Evolutionary conservation across 257 asterid species (phyloP), one percentile per base, ranked within the genome.

Genomic region (Penstemon eatonii): DNA sequence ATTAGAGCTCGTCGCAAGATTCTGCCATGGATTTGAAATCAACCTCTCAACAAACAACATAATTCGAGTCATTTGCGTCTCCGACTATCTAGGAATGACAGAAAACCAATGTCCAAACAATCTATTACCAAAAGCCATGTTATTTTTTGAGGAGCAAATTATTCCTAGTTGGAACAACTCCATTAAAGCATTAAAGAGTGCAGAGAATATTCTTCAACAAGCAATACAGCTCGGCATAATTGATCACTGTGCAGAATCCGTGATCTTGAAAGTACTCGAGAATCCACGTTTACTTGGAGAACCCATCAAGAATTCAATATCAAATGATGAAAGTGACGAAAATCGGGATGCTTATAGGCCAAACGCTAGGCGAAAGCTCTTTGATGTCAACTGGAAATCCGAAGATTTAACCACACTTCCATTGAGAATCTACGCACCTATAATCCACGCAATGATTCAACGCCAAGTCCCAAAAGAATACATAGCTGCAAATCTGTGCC

Each of bases 11-110:
- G 81, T 90, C 0, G 88, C 80, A n/a, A 81, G 89, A 68, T 93
- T 90, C 84, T 93, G 97, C 73, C 89, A 88, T 52, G 97, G 97
- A 50, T 88, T 40, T 19, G 82, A 82, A 4, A 44, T 85, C 70
- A 65, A 56, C 45, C 75, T 93, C 4, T 75, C 91, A 1, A 43
- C 87, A 2, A 87, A 89, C 51, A 90, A 93, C 68, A 84, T 80
- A 0, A 71, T 87, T 10, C 85, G 75, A 3, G 82, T 93, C 0
- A 80, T 85, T 11, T 84, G 92, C 52, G 69, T 85, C 1, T 89
- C 99, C 13, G 69, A 88, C 38, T 79, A 83, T 80, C 93, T 93
- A 0, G 95, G 81, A 7, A 93, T 93, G 99, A 84, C 92, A 0
- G 97, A 90, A 7, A 63, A 40, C 5, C 89, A 88, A 36, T 71